Evolutionary conservation across 495 filamentous ascomycete species (phyloP).

Genomic region (Hypoxylon rickii): DNA sequence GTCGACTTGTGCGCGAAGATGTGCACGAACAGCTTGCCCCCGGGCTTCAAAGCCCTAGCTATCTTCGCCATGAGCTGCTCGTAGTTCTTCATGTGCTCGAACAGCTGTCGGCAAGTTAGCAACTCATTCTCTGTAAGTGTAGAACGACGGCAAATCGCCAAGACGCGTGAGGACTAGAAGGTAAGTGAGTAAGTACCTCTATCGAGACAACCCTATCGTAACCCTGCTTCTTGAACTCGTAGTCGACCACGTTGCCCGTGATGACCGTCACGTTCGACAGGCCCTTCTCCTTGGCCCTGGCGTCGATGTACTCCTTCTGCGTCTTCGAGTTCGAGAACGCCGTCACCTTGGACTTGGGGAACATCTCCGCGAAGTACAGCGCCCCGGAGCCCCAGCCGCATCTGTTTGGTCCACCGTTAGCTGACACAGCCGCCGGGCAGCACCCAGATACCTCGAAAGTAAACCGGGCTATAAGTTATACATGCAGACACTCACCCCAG

Average conservation of each 20-base stretch:
- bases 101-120: slow-evolving; percentile 46
- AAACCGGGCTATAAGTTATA: neutral
- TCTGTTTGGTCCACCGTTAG: too few relatives aligned
- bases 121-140: neutral
- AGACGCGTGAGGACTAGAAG: too few relatives aligned
- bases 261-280: slow-evolving; percentile 62
- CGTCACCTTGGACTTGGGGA: slow-evolving; percentile 61
- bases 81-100: slow-evolving; percentile 79
- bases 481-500: slow-evolving; percentile 53
- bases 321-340: slow-evolving; percentile 68
- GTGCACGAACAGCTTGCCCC: slow-evolving; percentile 68
- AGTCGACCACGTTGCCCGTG: slow-evolving; percentile 63
- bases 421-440: too few relatives aligned
- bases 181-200: slow-evolving; percentile 44
- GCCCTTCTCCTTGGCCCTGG: slow-evolving; percentile 54
- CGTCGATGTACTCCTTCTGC: slow-evolving; percentile 67
- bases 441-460: too few relatives aligned
- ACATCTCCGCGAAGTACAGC: slow-evolving; percentile 63
- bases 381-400: slow-evolving; percentile 70
- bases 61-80: slow-evolving; percentile 65
- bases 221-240: slow-evolving; percentile 57
- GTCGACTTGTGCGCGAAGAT: slow-evolving; percentile 63
- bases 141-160: too few relatives aligned
- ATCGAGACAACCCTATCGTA: slow-evolving; percentile 67
- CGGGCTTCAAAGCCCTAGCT: slow-evolving; percentile 56